These are phyloP conservation scores for Sarcomyxa edulis DNA, from an alignment of 768 basidiomycete genomes.

Conservation along the genomic window DNA sequence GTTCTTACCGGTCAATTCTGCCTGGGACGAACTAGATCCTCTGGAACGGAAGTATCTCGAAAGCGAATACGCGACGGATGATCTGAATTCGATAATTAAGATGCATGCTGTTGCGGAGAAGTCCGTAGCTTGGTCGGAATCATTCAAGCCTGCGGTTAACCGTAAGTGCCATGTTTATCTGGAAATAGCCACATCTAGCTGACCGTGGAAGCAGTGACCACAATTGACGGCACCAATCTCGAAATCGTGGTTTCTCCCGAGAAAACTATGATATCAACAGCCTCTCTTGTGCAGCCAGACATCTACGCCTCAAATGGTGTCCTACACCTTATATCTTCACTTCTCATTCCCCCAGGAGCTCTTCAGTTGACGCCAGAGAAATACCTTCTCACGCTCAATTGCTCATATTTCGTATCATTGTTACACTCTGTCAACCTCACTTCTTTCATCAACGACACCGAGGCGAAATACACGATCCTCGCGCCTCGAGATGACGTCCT, in stretches of 20 bases:
- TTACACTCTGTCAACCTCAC: slow-evolving; percentile 79
- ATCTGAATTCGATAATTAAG: slow-evolving; percentile 71
- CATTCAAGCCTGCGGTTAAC: slow-evolving; percentile 45
- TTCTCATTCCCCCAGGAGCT: slow-evolving; percentile 73
- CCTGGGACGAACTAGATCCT: slow-evolving; percentile 73
- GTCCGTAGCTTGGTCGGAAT: slow-evolving; percentile 62
- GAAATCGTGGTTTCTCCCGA: slow-evolving; percentile 51
- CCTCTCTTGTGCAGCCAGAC: slow-evolving; percentile 67
- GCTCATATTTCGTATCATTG: slow-evolving; percentile 84
- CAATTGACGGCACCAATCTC: slow-evolving; percentile 61
- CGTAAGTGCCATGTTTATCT: slow-evolving; percentile 34
- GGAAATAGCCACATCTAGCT: background rate
- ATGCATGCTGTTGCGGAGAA: slow-evolving; percentile 65
- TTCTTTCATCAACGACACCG: slow-evolving; percentile 63
- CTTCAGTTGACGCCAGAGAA: slow-evolving; percentile 90
- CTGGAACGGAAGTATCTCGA: slow-evolving; percentile 86
- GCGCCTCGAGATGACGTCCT: slow-evolving; percentile 89
- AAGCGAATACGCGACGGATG: slow-evolving; percentile 79
- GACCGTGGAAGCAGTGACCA: slow-evolving; percentile 50
- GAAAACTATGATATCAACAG: slow-evolving; percentile 50
- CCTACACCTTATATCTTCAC: slow-evolving; percentile 79
- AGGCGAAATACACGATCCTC: slow-evolving; percentile 77
- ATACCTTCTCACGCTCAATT: slow-evolving; percentile 87
- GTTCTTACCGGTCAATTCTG: slow-evolving; percentile 83
- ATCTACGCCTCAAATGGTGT: slow-evolving; percentile 95